A percentile compares a stretch with the other conserved stretches of the same genome.
Evolutionary conservation across 176 grass and related monocot species (phyloP).

Genomic region (Neostapfia colusana): DNA sequence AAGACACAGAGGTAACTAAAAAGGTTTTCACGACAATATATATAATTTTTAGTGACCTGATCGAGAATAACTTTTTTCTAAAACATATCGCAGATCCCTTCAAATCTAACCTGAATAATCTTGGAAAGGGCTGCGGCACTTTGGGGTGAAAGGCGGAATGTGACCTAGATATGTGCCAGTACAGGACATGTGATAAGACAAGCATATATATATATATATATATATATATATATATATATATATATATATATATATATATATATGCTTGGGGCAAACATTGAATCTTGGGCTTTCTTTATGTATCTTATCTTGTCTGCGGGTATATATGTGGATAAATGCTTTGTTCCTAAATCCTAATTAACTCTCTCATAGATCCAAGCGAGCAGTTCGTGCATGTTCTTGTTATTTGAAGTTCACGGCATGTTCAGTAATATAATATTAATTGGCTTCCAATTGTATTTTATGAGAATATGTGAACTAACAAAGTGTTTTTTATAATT

Average conservation of each 20-base stretch:
- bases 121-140: not conserved
- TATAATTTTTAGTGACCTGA: not conserved
- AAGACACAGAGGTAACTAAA: too few species aligned
- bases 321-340: not conserved
- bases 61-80: not conserved
- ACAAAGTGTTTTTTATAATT: too few species aligned
- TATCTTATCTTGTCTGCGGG: not conserved
- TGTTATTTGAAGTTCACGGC: not conserved
- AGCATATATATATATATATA: too few species aligned
- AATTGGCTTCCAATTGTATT: too few species aligned
- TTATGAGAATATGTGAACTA: too few species aligned
- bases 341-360: not conserved
- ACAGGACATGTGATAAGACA: not conserved
- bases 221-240: not conserved
- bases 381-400: not conserved
- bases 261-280: not conserved
- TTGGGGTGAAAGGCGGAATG: not conserved
- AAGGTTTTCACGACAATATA: too few species aligned
- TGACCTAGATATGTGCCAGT: constrained; percentile 9
- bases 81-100: not conserved
- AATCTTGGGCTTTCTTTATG: not conserved
- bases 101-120: constrained; percentile 2
- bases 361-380: not conserved
- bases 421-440: too few species aligned
- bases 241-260: not conserved